Evolutionary conservation across 148 eudicot genomes (phyloP).

Genomic region (Heliosperma pusillum): DNA sequence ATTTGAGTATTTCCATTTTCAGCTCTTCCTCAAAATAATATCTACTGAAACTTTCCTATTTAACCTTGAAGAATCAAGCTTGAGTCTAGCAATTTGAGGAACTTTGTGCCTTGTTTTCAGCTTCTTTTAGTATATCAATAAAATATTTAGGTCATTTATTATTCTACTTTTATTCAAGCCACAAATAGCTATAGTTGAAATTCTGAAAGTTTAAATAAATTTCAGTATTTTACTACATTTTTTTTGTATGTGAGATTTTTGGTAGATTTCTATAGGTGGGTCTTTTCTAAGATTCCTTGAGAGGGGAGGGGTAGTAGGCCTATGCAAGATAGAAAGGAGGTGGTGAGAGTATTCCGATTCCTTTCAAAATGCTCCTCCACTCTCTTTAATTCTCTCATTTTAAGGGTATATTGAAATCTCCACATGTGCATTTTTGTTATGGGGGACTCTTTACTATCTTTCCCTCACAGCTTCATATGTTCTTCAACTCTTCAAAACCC

Average conservation of each 20-base stretch:
- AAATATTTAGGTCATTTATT: not conserved
- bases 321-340: conserved; percentile 23
- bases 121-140: not conserved
- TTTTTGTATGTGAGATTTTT: conserved; percentile 19
- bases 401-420: conserved; percentile 35
- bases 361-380: conserved; percentile 38
- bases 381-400: conserved; percentile 40
- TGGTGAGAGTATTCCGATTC: conserved; percentile 61
- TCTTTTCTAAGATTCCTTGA: conserved; percentile 71
- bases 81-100: conserved; percentile 19
- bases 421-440: conserved; percentile 42
- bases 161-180: no score
- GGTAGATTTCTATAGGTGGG: conserved; percentile 39
- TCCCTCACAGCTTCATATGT: conserved; percentile 26
- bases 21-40: conserved; percentile 13
- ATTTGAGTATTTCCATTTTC: conserved; percentile 26
- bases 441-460: conserved; percentile 15
- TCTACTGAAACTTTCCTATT: not conserved
- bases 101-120: not conserved
- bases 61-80: not conserved
- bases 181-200: no score
- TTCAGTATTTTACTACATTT: not conserved
- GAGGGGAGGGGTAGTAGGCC: conserved; percentile 28
- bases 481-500: conserved; percentile 22
- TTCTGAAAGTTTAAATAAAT: no score